A percentile compares a stretch with the other conserved stretches of the same genome.
phyloP scores from a whole-genome alignment of 352 stramenopile genomes.

The Phytophthora macrochlamydospora region DNA sequence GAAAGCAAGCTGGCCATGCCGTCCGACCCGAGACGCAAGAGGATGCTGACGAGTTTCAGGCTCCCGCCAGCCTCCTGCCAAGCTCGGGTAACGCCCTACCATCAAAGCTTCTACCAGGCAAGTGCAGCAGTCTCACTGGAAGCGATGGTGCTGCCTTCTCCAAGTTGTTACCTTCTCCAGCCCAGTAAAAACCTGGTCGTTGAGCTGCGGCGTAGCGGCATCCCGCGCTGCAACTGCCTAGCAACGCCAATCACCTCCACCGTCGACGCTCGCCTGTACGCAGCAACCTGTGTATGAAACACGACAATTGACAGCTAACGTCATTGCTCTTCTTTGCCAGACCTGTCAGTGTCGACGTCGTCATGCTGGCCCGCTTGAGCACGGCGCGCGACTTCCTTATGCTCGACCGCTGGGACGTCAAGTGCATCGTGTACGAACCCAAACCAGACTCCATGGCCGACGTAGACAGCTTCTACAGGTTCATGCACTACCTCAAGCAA shows the following conservation, averaged over 20 bases:
- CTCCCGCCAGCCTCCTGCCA: not conserved
- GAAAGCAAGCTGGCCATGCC: conserved; percentile 16
- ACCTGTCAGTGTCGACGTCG: conserved; percentile 55
- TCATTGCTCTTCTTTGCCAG: conserved; percentile 25
- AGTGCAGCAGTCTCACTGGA: not conserved
- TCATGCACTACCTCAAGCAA: conserved; percentile 55
- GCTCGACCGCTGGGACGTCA: conserved; percentile 48
- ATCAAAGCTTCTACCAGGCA: not conserved
- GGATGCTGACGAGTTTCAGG: not conserved
- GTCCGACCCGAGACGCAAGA: not conserved
- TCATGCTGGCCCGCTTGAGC: conserved; percentile 57
- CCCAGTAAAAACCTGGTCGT: conserved; percentile 41
- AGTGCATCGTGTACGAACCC: conserved; percentile 66
- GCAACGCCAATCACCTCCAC: conserved; percentile 29
- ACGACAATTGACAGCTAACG: not conserved
- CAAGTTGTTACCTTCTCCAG: conserved; percentile 4
- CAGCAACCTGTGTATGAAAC: not conserved
- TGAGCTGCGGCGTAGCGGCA: conserved; percentile 56
- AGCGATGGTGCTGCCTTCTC: no score
- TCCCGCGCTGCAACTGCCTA: conserved; percentile 54
- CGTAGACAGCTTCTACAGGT: conserved; percentile 53
- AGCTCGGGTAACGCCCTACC: not conserved
- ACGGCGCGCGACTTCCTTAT: conserved; percentile 70
- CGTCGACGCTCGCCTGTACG: conserved; percentile 12
- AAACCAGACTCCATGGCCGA: conserved; percentile 49